Percentiles rank a stretch among this genome's conserved stretches.
These are phyloP conservation scores for Leucocoprinus birnbaumii DNA, from an alignment of 768 basidiomycete species.

Conservation along the genomic window DNA sequence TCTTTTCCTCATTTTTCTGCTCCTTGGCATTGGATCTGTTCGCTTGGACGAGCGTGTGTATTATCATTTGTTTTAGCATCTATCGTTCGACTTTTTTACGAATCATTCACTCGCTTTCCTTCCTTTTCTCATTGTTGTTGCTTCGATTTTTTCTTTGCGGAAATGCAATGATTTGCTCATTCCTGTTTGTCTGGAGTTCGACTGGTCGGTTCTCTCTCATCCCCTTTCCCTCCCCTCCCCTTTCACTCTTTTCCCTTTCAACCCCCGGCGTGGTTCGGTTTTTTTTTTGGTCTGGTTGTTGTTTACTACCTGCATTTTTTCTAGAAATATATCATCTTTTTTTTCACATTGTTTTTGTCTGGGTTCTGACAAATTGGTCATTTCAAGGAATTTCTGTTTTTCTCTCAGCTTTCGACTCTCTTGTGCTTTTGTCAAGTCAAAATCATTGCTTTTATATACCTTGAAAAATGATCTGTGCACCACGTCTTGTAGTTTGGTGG, in stretches of 20 bases:
- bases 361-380: no score
- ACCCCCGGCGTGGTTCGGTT: constrained; percentile 3
- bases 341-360: no score
- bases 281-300: not conserved
- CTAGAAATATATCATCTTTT: constrained; percentile 7
- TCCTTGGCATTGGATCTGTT: constrained; percentile 20
- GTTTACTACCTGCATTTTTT: not conserved
- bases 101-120: not conserved
- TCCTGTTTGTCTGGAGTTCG: constrained; percentile 12
- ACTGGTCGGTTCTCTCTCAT: constrained; percentile 12
- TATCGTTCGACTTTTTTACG: constrained; percentile 1
- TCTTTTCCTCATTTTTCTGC: not conserved
- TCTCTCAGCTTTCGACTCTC: no score
- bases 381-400: no score
- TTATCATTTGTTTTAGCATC: constrained; percentile 11
- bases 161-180: no score
- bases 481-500: no score
- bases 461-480: no score
- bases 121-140: constrained; percentile 4
- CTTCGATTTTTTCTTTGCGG: no score
- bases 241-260: not conserved
- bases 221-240: constrained; percentile 4
- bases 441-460: no score
- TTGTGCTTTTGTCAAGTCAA: no score
- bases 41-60: constrained; percentile 38